phyloP scores from a whole-genome alignment of 2,329 filamentous ascomycete genomes.

The Colletotrichum filicis region DNA sequence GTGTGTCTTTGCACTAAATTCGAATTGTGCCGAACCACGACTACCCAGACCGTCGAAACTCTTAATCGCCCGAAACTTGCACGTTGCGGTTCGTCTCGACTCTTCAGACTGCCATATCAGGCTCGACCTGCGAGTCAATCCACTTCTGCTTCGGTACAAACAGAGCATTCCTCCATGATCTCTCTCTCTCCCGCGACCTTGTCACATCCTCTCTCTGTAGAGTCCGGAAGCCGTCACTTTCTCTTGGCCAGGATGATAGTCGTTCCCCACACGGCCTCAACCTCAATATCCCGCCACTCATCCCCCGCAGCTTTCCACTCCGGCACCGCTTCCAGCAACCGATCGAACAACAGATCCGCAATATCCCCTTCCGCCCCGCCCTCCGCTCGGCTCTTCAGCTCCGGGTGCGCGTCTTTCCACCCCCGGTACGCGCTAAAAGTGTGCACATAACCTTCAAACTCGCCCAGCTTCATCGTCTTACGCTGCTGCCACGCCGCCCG shows the following conservation, averaged over 20 bases:
- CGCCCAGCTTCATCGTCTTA: constrained; percentile 64
- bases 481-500: constrained; percentile 63
- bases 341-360: constrained; percentile 71
- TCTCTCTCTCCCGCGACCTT: no score
- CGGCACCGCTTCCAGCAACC: constrained; percentile 63
- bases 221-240: constrained; percentile 37
- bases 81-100: constrained; percentile 25
- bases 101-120: neutral
- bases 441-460: constrained; percentile 69
- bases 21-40: neutral
- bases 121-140: constrained; percentile 15
- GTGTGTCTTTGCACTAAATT: neutral
- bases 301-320: constrained; percentile 61
- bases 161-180: neutral
- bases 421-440: constrained; percentile 70
- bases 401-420: constrained; percentile 68
- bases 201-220: neutral
- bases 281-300: constrained; percentile 62
- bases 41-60: neutral
- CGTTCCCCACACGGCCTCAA: constrained; percentile 71
- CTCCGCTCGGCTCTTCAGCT: constrained; percentile 57
- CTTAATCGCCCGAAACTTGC: neutral
- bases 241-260: constrained; percentile 67
- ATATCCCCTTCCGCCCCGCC: constrained; percentile 68
- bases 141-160: neutral